Base-by-base conservation (phyloP, 495 filamentous ascomycete species). In the Hypoxylon rickii region DNA sequence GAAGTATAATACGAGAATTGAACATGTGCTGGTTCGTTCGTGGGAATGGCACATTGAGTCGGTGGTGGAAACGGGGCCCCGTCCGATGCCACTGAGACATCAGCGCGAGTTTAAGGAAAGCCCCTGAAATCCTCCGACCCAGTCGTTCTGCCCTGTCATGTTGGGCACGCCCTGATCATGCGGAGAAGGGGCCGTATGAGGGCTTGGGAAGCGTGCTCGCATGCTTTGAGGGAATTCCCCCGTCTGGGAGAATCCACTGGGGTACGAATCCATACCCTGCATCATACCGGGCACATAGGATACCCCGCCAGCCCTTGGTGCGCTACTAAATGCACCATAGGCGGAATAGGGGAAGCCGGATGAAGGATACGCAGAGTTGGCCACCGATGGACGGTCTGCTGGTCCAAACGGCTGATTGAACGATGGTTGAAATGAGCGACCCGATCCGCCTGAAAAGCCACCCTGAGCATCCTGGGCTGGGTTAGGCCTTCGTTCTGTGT, bases 101-200 rank as follows among this genome's bases (percentile, higher is more conserved):
- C 56, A 81, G 42, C 78, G 78, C 31, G 72, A 65, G 58, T 80
- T 81, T 55, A 83, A 69, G 2, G 79, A 82, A 3, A 83, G 65
- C 11, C 79, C 74, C 51, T 83, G 79, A 60, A 83, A 82, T 11
- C 67, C 55, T 7, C 61, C 71, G 18, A 76, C 70, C 78, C 79
- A 78, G 3, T 79, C 76, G 36, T 64, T 61, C 44, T 77, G 76
- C 7, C 60, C 49, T 31, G 66, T 60, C 37, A 76, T 55, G 36
- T 61, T 44, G 15, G 70, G 51, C 13, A 68, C 53, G 7, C 58
- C 55, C 47, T 74, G 73, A 12, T 76, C 75, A 26, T 75, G 74
- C 13, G 73, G 66, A 29, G 65, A 51, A 16, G 63, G 56, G 18
- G 52, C 54, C 15, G 71, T 60, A 26, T 71, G 70, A 0, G 73